Evolutionary conservation across 768 basidiomycete genomes (phyloP).

Genomic region (Gelatoporia subvermispora): DNA sequence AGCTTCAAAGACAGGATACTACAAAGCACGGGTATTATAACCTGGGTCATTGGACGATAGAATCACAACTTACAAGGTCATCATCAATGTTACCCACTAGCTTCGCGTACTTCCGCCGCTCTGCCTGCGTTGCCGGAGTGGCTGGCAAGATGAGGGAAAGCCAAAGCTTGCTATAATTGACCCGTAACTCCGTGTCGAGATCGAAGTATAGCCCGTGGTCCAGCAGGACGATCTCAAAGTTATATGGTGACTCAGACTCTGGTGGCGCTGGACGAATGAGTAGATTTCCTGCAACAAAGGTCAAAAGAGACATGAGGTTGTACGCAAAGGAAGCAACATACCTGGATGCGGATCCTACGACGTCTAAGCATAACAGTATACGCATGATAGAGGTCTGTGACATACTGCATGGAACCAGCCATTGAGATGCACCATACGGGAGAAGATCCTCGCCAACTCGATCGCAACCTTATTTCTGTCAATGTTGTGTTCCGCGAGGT

Average conservation of each 20-base stretch:
- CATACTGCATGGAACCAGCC: conserved; percentile 85
- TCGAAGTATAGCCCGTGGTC: conserved; percentile 97
- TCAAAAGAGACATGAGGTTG: neutral
- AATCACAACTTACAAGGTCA: conserved; percentile 71
- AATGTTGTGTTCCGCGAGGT: conserved; percentile 75
- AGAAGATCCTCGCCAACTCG: conserved; percentile 88
- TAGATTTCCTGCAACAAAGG: conserved; percentile 61
- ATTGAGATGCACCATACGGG: conserved; percentile 92
- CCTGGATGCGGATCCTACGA: conserved; percentile 83
- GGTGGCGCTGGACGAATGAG: conserved; percentile 74
- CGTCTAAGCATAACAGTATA: conserved; percentile 8
- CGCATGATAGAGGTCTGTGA: conserved; percentile 3
- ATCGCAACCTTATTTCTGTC: conserved; percentile 92
- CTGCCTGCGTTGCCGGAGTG: conserved; percentile 55
- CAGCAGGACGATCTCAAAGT: conserved; percentile 92
- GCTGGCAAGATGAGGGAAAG: conserved; percentile 76
- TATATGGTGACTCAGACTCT: conserved; percentile 73
- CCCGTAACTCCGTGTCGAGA: conserved; percentile 69
- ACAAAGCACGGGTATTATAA: neutral
- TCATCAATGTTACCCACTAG: conserved; percentile 87
- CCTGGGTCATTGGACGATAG: neutral
- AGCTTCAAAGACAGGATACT: conserved; percentile 95
- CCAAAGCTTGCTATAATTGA: conserved; percentile 89
- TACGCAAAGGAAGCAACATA: conserved; percentile 22
- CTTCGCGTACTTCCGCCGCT: conserved; percentile 83